phyloP scores from a whole-genome alignment of 495 filamentous ascomycete species.

The Xylaria nigripes region DNA sequence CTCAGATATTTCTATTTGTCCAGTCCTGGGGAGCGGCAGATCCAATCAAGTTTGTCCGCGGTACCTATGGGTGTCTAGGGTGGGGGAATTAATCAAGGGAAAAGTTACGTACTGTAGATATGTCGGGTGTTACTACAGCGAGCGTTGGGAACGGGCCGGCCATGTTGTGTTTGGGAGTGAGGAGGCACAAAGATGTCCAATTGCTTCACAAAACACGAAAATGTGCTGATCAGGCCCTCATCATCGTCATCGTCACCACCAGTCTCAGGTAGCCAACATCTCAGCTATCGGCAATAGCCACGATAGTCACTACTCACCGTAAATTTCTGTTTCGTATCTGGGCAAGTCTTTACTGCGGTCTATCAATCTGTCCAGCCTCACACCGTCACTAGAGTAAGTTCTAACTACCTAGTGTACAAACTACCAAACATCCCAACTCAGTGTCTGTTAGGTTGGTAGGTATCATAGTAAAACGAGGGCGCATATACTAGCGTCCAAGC shows the following conservation, averaged over 20 bases:
- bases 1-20: constrained; percentile 6
- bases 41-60: background rate
- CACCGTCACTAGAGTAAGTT: background rate
- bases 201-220: background rate
- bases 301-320: constrained; percentile 2
- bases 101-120: background rate
- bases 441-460: background rate
- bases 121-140: background rate
- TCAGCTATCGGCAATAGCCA: background rate
- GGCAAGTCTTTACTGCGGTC: background rate
- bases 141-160: background rate
- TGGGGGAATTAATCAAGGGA: background rate
- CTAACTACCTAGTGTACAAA: too few species aligned
- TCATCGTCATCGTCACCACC: too few species aligned
- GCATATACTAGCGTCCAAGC: background rate
- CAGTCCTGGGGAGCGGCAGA: background rate
- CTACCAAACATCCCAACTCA: background rate
- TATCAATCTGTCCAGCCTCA: constrained; percentile 1
- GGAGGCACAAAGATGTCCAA: background rate
- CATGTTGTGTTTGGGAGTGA: background rate
- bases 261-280: background rate
- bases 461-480: background rate
- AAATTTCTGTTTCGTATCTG: background rate
- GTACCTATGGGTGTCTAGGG: background rate
- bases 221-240: background rate